phyloP scores from a whole-genome alignment of 2,329 filamentous ascomycete genomes.

The Fusarium equiseti region DNA sequence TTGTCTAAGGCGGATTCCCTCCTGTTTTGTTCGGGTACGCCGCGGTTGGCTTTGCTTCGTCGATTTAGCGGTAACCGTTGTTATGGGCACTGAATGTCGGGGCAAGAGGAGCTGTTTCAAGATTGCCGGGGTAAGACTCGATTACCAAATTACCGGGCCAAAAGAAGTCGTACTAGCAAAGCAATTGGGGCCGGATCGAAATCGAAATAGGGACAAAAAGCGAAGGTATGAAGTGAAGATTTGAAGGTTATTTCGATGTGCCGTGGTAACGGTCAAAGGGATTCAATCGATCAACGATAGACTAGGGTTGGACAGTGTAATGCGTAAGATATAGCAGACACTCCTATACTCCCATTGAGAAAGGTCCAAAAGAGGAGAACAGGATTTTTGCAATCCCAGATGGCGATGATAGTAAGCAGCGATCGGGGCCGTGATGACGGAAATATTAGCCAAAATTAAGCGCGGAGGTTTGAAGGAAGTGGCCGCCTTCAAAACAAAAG shows the following conservation, averaged over 20 bases:
- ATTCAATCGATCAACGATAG: conserved; percentile 46
- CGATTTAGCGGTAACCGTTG: conserved; percentile 37
- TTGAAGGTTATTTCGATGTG: conserved; percentile 20
- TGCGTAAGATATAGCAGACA: conserved; percentile 12
- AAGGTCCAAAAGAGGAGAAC: conserved; percentile 33
- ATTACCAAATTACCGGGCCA: conserved; percentile 40
- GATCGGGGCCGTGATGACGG: conserved; percentile 36
- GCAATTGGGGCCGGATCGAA: conserved; percentile 26
- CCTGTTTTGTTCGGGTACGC: conserved; percentile 39
- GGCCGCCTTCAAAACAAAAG: conserved; percentile 35
- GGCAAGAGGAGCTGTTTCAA: conserved; percentile 47
- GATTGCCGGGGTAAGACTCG: conserved; percentile 42
- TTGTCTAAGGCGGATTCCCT: conserved; percentile 28
- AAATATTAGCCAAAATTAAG: conserved; percentile 38
- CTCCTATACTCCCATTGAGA: conserved; percentile 17
- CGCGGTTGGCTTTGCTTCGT: conserved; percentile 25
- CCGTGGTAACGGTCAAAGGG: conserved; percentile 12
- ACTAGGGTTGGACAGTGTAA: conserved; percentile 23
- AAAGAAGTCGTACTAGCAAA: conserved; percentile 32
- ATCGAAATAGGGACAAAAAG: conserved; percentile 43
- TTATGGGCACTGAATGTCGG: conserved; percentile 43
- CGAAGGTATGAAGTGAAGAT: conserved; percentile 42
- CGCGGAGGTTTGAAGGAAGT: conserved; percentile 21
- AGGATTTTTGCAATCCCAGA: conserved; percentile 38
- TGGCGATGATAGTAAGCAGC: conserved; percentile 14